These are phyloP conservation scores for Globisporangium cederbergense DNA, from an alignment of 352 stramenopile genomes.

Conservation along the genomic window DNA sequence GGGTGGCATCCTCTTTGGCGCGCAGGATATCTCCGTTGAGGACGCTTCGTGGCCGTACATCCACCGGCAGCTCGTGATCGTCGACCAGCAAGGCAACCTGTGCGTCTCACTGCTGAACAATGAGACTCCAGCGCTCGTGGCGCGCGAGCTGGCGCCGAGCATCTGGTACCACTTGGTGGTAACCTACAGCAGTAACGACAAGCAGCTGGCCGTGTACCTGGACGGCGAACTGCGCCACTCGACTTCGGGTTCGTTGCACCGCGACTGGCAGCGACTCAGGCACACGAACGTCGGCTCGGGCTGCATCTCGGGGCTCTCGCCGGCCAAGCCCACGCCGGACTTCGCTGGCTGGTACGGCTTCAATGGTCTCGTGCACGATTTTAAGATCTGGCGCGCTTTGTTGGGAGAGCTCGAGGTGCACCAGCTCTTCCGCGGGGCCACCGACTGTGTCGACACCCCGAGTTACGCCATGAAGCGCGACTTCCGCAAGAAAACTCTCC, in stretches of 20 bases:
- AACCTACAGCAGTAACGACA: slow-evolving; percentile 30
- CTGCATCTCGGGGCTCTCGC: slow-evolving; percentile 50
- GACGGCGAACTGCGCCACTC: slow-evolving; percentile 54
- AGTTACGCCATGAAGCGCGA: slow-evolving; percentile 52
- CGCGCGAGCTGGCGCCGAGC: slow-evolving; percentile 38
- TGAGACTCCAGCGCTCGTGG: slow-evolving; percentile 43
- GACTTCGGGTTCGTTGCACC: slow-evolving; percentile 32
- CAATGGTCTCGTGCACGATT: slow-evolving; percentile 58
- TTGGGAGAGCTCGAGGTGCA: slow-evolving; percentile 47
- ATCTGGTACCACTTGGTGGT: slow-evolving; percentile 74
- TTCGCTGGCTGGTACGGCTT: slow-evolving; percentile 75
- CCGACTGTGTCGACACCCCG: slow-evolving; percentile 47
- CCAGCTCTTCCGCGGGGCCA: slow-evolving; percentile 57
- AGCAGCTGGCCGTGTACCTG: slow-evolving; percentile 40
- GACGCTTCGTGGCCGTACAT: slow-evolving; percentile 47
- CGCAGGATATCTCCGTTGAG: slow-evolving; percentile 47
- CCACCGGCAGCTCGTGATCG: slow-evolving; percentile 56
- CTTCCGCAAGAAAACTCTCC: slow-evolving; percentile 15
- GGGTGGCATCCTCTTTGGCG: slow-evolving; percentile 58
- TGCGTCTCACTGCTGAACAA: slow-evolving; percentile 56
- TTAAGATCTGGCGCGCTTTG: slow-evolving; percentile 47
- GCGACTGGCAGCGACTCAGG: slow-evolving; percentile 42
- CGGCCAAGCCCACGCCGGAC: slow-evolving; percentile 49
- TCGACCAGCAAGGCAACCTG: slow-evolving; percentile 58
- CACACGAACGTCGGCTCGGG: slow-evolving; percentile 60